phyloP scores from a whole-genome alignment of 2,329 filamentous ascomycete genomes.

The Tolypocladium amazonense region DNA sequence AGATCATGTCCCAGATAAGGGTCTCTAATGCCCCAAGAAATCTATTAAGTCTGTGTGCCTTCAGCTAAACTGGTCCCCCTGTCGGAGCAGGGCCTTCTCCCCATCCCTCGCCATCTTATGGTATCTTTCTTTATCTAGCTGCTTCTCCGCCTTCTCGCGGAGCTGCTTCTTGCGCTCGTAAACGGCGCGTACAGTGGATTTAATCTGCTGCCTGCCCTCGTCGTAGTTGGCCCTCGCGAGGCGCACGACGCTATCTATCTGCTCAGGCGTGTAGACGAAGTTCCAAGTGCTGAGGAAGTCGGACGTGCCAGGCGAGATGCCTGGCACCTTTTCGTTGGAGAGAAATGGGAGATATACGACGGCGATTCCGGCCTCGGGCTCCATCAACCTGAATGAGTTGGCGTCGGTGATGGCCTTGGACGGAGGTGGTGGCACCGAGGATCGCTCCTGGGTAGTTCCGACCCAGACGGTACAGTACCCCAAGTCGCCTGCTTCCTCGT shows the following conservation, averaged over 20 bases:
- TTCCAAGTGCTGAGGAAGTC: constrained; percentile 97
- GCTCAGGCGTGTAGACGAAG: constrained; percentile 85
- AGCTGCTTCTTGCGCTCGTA: constrained; percentile 80
- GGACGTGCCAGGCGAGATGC: constrained; percentile 70
- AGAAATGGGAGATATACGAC: constrained; percentile 88
- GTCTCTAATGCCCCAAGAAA: not conserved
- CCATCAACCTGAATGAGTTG: constrained; percentile 54
- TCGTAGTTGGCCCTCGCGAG: constrained; percentile 80
- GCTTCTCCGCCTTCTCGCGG: constrained; percentile 43
- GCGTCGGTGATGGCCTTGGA: constrained; percentile 48
- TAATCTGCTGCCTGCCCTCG: constrained; percentile 70
- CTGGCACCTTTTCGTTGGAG: constrained; percentile 66
- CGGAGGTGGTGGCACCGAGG: constrained; percentile 39
- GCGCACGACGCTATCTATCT: constrained; percentile 75
- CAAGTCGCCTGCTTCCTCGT: constrained; percentile 48
- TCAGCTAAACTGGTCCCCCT: constrained; percentile 55
- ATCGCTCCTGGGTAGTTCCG: constrained; percentile 67
- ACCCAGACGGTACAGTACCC: constrained; percentile 95
- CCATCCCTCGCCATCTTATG: constrained; percentile 38
- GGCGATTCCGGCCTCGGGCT: constrained; percentile 72
- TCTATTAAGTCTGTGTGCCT: not conserved
- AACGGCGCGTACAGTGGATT: constrained; percentile 70
- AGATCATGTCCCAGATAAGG: not conserved
- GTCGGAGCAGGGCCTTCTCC: constrained; percentile 43
- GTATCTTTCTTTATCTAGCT: constrained; percentile 26